A percentile compares a stretch with the other conserved stretches of the same genome.
Conservation (phyloP, 345 rosid species). For the Lumnitzera racemosa region DNA sequence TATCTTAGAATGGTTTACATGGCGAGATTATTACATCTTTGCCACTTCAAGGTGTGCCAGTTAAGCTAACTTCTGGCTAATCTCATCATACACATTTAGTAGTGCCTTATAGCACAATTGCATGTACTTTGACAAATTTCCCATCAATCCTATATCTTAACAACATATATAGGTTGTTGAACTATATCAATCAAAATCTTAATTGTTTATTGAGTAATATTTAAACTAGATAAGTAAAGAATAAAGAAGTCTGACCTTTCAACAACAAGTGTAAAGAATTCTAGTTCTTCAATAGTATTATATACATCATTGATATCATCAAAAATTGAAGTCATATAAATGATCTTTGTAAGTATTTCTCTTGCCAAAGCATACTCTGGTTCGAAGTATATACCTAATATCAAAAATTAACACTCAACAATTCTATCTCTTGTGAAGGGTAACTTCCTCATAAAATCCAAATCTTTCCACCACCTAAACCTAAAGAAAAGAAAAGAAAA, state of each 20-base stretch:
- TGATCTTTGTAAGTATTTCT: neutral
- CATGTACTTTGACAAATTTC: constrained; percentile 29
- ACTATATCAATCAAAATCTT: too few relatives aligned
- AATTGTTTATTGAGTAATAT: too few relatives aligned
- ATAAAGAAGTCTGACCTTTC: constrained; percentile 1
- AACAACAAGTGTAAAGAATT: neutral
- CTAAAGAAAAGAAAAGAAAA: too few relatives aligned
- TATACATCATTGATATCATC: constrained; percentile 3
- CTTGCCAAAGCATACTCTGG: neutral
- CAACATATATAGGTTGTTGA: constrained; percentile 1
- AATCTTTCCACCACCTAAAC: constrained; percentile 11
- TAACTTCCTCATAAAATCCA: neutral
- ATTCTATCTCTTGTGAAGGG: constrained; percentile 13
- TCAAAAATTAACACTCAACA: constrained; percentile 1
- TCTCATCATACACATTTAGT: constrained; percentile 10
- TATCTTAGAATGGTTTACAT: too few relatives aligned
- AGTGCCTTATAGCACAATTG: constrained; percentile 19
- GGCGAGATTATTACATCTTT: too few relatives aligned
- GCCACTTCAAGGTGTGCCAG: too few relatives aligned
- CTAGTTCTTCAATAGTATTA: constrained; percentile 1
- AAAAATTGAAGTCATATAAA: neutral
- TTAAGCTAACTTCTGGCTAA: neutral
- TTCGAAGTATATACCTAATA: neutral
- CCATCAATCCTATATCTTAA: constrained; percentile 19
- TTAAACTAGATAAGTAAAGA: too few relatives aligned